Conservation (phyloP, 1,284 basidiomycete genomes). For the Gymnopus androsaceus region DNA sequence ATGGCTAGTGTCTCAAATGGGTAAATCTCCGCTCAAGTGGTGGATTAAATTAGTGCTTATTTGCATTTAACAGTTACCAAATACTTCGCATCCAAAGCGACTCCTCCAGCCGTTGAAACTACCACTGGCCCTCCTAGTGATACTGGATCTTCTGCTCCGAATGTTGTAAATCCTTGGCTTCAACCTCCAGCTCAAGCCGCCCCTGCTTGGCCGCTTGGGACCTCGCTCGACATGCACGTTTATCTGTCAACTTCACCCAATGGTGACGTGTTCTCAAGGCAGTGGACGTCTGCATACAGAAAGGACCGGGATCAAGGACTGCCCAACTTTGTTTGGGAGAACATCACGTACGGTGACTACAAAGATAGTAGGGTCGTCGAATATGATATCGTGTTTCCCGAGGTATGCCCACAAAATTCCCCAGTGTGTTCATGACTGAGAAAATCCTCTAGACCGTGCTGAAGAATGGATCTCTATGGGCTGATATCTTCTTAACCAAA, state of each 20-base stretch:
- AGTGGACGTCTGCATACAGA: constrained; percentile 48
- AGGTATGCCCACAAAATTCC: constrained; percentile 43
- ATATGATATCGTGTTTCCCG: constrained; percentile 72
- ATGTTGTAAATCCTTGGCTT: constrained; percentile 43
- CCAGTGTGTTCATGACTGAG: background rate
- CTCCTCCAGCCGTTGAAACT: constrained; percentile 17
- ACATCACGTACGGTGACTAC: constrained; percentile 84
- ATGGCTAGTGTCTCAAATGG: constrained; percentile 60
- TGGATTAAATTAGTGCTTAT: no score
- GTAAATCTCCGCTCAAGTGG: no score
- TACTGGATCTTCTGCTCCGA: constrained; percentile 26
- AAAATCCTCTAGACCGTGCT: constrained; percentile 60
- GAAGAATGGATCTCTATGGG: constrained; percentile 82
- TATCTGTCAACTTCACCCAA: constrained; percentile 69
- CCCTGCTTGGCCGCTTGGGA: constrained; percentile 60
- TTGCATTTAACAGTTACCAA: constrained; percentile 40
- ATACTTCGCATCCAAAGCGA: constrained; percentile 39
- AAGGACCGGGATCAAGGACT: constrained; percentile 52
- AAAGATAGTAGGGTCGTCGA: constrained; percentile 67
- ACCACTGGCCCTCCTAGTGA: constrained; percentile 24
- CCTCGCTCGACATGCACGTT: constrained; percentile 71
- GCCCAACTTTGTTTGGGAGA: constrained; percentile 77
- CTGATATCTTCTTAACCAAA: constrained; percentile 81
- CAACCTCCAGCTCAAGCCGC: constrained; percentile 53
- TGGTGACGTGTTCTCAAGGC: constrained; percentile 58